Percentiles rank a stretch among this genome's conserved stretches.
Evolutionary conservation across 225 moss, liverwort and hornwort species (phyloP).

Genomic region (Neckera pumila): DNA sequence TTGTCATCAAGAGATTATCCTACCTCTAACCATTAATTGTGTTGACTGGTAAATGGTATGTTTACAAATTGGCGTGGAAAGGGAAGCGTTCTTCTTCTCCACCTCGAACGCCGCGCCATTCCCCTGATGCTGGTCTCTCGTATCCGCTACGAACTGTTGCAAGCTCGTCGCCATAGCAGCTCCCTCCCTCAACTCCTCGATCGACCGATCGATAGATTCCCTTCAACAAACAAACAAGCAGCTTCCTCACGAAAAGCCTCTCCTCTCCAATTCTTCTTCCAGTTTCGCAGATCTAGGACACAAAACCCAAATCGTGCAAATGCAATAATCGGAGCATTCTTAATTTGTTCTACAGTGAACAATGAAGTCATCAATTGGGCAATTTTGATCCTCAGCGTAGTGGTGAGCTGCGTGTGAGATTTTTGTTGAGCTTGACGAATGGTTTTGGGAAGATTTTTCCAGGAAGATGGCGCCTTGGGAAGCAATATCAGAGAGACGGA

Average conservation of each 20-base stretch:
- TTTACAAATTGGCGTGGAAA: background rate
- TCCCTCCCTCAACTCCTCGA: background rate
- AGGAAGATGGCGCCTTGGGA: background rate
- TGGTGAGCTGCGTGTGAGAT: too few relatives aligned
- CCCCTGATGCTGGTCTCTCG: constrained; percentile 11
- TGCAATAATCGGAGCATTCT: background rate
- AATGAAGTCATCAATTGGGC: background rate
- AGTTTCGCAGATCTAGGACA: background rate
- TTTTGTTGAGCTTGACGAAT: background rate
- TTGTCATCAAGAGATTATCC: background rate
- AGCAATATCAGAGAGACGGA: background rate
- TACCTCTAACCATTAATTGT: background rate
- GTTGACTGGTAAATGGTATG: background rate
- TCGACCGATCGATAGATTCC: background rate
- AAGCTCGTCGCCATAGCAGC: constrained; percentile 21
- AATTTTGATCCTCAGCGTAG: background rate
- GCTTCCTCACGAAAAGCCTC: background rate
- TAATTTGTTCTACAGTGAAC: too few relatives aligned
- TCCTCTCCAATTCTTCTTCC: background rate
- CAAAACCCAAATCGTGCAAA: background rate
- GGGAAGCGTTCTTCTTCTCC: too few relatives aligned
- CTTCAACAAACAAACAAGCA: background rate
- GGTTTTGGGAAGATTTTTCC: background rate
- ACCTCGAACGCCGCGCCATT: constrained; percentile 36
- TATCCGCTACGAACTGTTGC: constrained; percentile 17